A percentile compares a stretch with the other conserved stretches of the same genome.
Evolutionary conservation across 805 yeast genomes (phyloP).

Genomic region (Ogataea paradorogensis): DNA sequence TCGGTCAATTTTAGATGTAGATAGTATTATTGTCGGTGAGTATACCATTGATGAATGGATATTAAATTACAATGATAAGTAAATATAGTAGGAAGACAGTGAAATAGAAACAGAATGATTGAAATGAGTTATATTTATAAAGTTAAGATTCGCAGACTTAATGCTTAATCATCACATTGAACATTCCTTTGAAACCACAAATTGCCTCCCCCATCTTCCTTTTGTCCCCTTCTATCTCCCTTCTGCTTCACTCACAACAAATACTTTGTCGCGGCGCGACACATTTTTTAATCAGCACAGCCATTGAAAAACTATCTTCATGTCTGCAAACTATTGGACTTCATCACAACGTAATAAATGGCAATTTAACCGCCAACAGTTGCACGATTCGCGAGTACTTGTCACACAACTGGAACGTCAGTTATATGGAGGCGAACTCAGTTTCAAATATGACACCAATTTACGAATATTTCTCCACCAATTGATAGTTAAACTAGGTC

Average conservation of each 20-base stretch:
- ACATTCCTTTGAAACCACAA: no score
- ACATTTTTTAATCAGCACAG: not conserved
- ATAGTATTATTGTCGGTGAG: no score
- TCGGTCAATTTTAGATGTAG: no score
- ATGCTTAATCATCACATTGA: no score
- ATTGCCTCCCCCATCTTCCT: not conserved
- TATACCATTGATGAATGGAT: no score
- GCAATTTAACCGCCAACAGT: conserved; percentile 69
- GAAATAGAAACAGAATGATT: not conserved
- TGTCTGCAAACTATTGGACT: conserved; percentile 88
- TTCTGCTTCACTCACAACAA: not conserved
- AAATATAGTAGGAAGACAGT: not conserved
- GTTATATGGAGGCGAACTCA: conserved; percentile 7
- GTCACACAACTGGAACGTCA: conserved; percentile 25
- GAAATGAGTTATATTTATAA: no score
- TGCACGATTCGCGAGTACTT: conserved; percentile 31
- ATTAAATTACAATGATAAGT: not conserved
- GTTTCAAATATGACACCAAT: conserved; percentile 52
- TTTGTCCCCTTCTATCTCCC: not conserved
- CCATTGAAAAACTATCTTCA: conserved; percentile 15
- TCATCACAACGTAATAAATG: conserved; percentile 79
- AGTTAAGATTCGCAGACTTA: not conserved
- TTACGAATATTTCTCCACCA: conserved; percentile 79
- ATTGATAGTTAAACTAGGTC: conserved; percentile 70
- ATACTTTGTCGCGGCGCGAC: conserved; percentile 1